Percentiles rank a stretch among this genome's conserved stretches.
These are phyloP conservation scores for Fusarium multiceps DNA, from an alignment of 2,329 filamentous ascomycete species.

Conservation along the genomic window DNA sequence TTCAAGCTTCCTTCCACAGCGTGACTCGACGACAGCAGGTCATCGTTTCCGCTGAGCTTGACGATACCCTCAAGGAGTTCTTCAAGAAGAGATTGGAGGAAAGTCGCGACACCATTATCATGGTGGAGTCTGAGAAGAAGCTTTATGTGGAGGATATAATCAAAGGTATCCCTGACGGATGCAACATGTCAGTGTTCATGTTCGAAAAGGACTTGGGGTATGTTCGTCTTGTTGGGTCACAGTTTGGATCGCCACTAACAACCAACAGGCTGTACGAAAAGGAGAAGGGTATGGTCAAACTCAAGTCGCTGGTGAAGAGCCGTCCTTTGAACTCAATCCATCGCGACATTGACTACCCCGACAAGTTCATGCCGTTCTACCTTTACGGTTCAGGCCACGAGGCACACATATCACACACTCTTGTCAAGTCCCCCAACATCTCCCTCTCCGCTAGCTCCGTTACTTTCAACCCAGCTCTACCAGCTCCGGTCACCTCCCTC, in stretches of 20 bases:
- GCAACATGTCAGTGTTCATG: not conserved
- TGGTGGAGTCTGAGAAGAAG: conserved; percentile 23
- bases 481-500: conserved; percentile 15
- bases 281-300: conserved; percentile 38
- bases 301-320: conserved; percentile 46
- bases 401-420: conserved; percentile 57
- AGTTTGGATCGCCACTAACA: not conserved
- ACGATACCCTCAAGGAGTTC: not conserved
- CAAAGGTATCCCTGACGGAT: not conserved
- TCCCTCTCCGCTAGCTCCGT: conserved; percentile 47
- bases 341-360: conserved; percentile 52
- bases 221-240: not conserved
- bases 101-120: conserved; percentile 13
- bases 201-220: conserved; percentile 26
- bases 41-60: conserved; percentile 39
- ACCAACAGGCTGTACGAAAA: conserved; percentile 27
- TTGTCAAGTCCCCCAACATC: conserved; percentile 56
- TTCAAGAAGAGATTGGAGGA: not conserved
- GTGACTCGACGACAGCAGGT: conserved; percentile 51
- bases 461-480: conserved; percentile 21
- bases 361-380: conserved; percentile 56
- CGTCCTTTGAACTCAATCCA: conserved; percentile 52
- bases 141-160: conserved; percentile 2
- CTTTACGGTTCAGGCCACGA: conserved; percentile 54
- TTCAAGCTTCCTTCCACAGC: conserved; percentile 55